A percentile compares a stretch with the other conserved stretches of the same genome.
These are phyloP conservation scores for Sphagnurus paluster DNA, from an alignment of 1,284 basidiomycete genomes.

Conservation along the genomic window DNA sequence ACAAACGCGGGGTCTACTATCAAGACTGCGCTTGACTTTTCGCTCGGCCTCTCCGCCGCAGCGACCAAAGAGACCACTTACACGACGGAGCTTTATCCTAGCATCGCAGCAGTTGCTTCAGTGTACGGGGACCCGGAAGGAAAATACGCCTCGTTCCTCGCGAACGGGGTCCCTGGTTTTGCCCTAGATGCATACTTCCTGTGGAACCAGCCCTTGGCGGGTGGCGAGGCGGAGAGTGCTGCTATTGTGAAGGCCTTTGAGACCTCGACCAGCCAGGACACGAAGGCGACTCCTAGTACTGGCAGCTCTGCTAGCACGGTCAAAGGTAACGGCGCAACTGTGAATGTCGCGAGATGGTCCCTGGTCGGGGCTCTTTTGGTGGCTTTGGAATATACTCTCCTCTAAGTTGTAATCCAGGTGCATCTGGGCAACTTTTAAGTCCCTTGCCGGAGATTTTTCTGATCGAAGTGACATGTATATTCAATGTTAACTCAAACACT, in stretches of 20 bases:
- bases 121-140: slow-evolving; percentile 54
- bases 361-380: neutral
- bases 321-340: slow-evolving; percentile 6
- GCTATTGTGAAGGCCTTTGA: slow-evolving; percentile 2
- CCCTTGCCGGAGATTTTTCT: too few species aligned
- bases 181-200: slow-evolving; percentile 48
- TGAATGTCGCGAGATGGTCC: neutral
- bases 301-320: neutral
- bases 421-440: neutral
- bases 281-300: slow-evolving; percentile 2
- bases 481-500: too few species aligned
- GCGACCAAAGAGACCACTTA: slow-evolving; percentile 35
- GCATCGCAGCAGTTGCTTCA: slow-evolving; percentile 51
- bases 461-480: too few species aligned
- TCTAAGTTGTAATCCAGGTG: neutral
- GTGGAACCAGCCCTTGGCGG: slow-evolving; percentile 52
- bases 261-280: neutral
- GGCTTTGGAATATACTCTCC: slow-evolving; percentile 3
- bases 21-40: slow-evolving; percentile 55
- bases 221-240: slow-evolving; percentile 19
- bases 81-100: slow-evolving; percentile 45
- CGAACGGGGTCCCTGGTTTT: slow-evolving; percentile 37
- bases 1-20: slow-evolving; percentile 52
- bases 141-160: slow-evolving; percentile 48
- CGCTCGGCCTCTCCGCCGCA: slow-evolving; percentile 42